phyloP scores from a whole-genome alignment of 2,329 filamentous ascomycete genomes.

The Cladosporium sp. region DNA sequence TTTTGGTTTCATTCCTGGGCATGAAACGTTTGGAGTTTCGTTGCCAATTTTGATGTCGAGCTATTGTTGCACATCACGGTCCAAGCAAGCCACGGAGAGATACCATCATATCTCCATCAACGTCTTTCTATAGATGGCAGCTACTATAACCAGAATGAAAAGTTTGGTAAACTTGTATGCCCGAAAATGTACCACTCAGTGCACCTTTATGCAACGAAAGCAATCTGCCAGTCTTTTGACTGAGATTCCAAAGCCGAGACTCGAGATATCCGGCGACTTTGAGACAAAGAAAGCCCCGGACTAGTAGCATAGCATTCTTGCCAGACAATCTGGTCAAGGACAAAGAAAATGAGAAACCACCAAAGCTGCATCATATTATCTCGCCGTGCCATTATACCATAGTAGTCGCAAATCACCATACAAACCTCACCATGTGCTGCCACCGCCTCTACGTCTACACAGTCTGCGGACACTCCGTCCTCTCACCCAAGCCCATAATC shows the following conservation, averaged over 20 bases:
- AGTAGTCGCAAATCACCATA: background rate
- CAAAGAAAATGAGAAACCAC: constrained; percentile 1
- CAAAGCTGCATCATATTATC: background rate
- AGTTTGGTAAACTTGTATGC: no score
- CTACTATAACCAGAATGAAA: no score
- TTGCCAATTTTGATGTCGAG: no score
- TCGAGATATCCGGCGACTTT: background rate
- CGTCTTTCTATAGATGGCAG: no score
- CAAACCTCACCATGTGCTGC: constrained; percentile 36
- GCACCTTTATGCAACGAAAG: no score
- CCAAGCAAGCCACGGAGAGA: no score
- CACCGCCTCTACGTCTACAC: constrained; percentile 40
- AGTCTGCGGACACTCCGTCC: constrained; percentile 39
- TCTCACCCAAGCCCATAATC: constrained; percentile 31
- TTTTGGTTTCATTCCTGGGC: no score
- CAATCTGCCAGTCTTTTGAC: no score
- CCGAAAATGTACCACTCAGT: no score
- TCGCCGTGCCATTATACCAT: background rate
- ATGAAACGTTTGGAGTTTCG: no score
- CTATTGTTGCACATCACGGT: no score
- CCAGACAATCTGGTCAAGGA: background rate
- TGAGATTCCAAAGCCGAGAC: background rate
- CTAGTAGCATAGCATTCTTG: constrained; percentile 9
- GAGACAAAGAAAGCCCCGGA: constrained; percentile 2
- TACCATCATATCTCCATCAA: no score